phyloP scores from a whole-genome alignment of 2,329 filamentous ascomycete genomes.

The Trichoderma atrobrunneum region DNA sequence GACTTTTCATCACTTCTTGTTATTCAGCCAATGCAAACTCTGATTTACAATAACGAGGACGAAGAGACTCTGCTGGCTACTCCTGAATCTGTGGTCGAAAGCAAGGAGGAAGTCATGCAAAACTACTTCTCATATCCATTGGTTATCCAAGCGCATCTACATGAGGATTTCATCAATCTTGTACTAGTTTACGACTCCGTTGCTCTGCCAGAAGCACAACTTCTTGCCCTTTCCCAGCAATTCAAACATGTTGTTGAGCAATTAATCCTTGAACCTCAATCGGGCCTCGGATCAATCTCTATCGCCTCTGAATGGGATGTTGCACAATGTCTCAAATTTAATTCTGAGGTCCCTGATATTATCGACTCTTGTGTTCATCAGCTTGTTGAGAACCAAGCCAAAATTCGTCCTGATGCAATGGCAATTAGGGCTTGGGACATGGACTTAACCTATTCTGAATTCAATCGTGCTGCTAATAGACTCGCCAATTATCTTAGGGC shows the following conservation, averaged over 20 bases:
- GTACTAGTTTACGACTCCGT: conserved; percentile 7
- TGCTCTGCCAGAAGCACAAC: not conserved
- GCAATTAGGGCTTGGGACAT: conserved; percentile 23
- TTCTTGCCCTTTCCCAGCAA: conserved; percentile 13
- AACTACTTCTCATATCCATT: conserved; percentile 18
- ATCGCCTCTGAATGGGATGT: conserved; percentile 8
- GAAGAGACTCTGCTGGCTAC: not conserved
- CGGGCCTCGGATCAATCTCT: not conserved
- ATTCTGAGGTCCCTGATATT: conserved; percentile 2
- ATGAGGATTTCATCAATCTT: conserved; percentile 3
- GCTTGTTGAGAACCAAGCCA: conserved; percentile 17
- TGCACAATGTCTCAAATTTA: conserved; percentile 4
- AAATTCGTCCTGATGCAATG: not conserved
- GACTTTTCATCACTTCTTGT: conserved; percentile 25
- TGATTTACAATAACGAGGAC: not conserved
- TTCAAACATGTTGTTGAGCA: conserved; percentile 14
- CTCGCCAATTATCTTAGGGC: conserved; percentile 20
- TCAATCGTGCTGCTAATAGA: conserved; percentile 23
- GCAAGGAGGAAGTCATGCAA: conserved; percentile 4
- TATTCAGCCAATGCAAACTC: conserved; percentile 14
- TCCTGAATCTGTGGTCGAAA: not conserved
- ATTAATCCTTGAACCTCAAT: not conserved
- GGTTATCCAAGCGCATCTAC: conserved; percentile 8
- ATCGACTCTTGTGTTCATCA: conserved; percentile 13
- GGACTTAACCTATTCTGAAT: conserved; percentile 39